Evolutionary conservation across 2,329 filamentous ascomycete species (phyloP).

Genomic region (Shiraia sp.): DNA sequence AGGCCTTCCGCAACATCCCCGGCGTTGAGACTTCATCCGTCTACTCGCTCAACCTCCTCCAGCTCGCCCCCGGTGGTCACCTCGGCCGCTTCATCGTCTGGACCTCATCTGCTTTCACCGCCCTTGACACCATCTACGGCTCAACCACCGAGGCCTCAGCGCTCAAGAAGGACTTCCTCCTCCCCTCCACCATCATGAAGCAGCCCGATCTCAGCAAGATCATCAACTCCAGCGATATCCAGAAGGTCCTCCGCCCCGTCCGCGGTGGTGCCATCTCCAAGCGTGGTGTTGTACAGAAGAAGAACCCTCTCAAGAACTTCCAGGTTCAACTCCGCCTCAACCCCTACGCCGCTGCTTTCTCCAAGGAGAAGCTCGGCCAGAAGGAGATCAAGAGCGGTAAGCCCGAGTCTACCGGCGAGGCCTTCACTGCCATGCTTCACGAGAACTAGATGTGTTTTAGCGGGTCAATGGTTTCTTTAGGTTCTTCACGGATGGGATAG

Average conservation of each 20-base stretch:
- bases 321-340: conserved; percentile 98
- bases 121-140: conserved; percentile 96
- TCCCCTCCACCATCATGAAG: conserved; percentile 87
- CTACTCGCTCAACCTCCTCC: conserved; percentile 94
- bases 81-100: conserved; percentile 99
- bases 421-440: conserved; percentile 54
- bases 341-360: conserved; percentile 92
- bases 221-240: conserved; percentile 99
- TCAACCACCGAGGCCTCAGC: conserved; percentile 85
- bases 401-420: conserved; percentile 58
- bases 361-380: conserved; percentile 81
- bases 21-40: conserved; percentile 97
- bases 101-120: conserved; percentile 95
- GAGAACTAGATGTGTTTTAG: conserved; percentile 50
- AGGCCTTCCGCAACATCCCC: conserved; percentile 97
- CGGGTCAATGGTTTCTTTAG: conserved; percentile 28
- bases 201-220: conserved; percentile 96
- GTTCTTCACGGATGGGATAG: conserved; percentile 28
- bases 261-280: conserved; percentile 90
- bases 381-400: conserved; percentile 66
- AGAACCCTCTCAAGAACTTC: conserved; percentile 99
- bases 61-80: conserved; percentile 98
- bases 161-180: conserved; percentile 98
- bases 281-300: conserved; percentile 93
- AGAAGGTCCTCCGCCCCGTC: conserved; percentile 90